These are phyloP conservation scores for Lactarius deliciosus DNA, from an alignment of 768 basidiomycete genomes.

Conservation along the genomic window DNA sequence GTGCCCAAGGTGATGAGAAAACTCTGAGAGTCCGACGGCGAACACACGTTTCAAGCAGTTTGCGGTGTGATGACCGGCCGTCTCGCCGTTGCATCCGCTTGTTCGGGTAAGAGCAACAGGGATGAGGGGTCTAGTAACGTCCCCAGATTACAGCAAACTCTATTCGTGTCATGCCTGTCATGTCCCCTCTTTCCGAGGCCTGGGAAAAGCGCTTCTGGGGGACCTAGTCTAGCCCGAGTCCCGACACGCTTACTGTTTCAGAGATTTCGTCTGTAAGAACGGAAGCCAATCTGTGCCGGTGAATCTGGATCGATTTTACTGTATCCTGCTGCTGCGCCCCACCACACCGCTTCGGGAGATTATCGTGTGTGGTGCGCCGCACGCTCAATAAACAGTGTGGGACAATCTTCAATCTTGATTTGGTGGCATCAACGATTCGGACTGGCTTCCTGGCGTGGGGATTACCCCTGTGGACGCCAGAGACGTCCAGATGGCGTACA, in stretches of 20 bases:
- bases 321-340: neutral
- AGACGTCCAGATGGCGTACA: neutral
- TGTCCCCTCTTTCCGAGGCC: neutral
- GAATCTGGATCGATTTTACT: conserved; percentile 8
- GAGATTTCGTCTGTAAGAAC: conserved; percentile 15
- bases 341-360: neutral
- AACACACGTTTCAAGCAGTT: conserved; percentile 16
- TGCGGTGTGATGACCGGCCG: conserved; percentile 2
- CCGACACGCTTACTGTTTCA: conserved; percentile 11
- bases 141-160: conserved; percentile 11
- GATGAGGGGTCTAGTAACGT: conserved; percentile 13
- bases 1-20: conserved; percentile 19
- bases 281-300: conserved; percentile 21
- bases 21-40: conserved; percentile 3
- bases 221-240: conserved; percentile 11
- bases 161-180: conserved; percentile 18
- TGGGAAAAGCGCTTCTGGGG: conserved; percentile 8
- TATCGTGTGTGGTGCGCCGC: neutral
- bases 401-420: conserved; percentile 2
- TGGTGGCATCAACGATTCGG: neutral
- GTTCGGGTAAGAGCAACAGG: conserved; percentile 22
- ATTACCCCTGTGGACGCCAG: neutral
- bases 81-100: conserved; percentile 6
- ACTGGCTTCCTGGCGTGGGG: conserved; percentile 1
- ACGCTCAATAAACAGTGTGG: neutral